Evolutionary conservation across 1,139 yeast species (phyloP), one percentile per base, ranked within the genome.

Genomic region (Yamadazyma trypodendri): DNA sequence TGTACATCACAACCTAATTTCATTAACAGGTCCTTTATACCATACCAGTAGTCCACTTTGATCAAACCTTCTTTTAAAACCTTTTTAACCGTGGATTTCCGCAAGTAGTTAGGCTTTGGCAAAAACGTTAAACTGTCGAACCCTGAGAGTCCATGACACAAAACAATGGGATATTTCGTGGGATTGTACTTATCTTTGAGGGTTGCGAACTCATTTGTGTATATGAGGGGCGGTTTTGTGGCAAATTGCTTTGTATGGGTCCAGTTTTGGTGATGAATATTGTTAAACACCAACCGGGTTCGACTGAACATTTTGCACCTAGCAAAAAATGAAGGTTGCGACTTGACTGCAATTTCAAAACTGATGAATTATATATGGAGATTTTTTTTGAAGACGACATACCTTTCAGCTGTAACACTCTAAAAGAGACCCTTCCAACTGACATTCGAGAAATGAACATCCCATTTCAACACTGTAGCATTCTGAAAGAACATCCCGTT

Each of bases 101-200:
- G 21, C 42, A 42, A 42, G 16, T 40, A 34, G 22, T 42, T 48
- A 9, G 56, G 55, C 31, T 45, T 42, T 2, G 80, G 84, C n/a
- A 76, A 50, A 7, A 79, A 60, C 16, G 75, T 56, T 38, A 83
- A 55, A 43, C 69, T 71, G 50, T 85, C 95, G 49, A 86, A 87
- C 0, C 96, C 96, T 0, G 87, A 78, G 28, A 87, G 70, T 0
- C 96, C 96, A 63, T 87, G 96, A 49, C 96, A 87, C 24, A 87
- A 60, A 0, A 87, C 84, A 2, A 87, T 74, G 0, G 96, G 95
- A 53, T 74, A 65, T 34, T 62, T 64, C 1, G 77, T 73, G 0
- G 70, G 57, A 14, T 32, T 23, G 28, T 43, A 41, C 14, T 32
- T 18, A 6, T 34, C n/a, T 15, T 34, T 34, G 15, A 34, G 28